phyloP scores from a whole-genome alignment of 176 grass and related monocot species.

The Zoysia japonica region DNA sequence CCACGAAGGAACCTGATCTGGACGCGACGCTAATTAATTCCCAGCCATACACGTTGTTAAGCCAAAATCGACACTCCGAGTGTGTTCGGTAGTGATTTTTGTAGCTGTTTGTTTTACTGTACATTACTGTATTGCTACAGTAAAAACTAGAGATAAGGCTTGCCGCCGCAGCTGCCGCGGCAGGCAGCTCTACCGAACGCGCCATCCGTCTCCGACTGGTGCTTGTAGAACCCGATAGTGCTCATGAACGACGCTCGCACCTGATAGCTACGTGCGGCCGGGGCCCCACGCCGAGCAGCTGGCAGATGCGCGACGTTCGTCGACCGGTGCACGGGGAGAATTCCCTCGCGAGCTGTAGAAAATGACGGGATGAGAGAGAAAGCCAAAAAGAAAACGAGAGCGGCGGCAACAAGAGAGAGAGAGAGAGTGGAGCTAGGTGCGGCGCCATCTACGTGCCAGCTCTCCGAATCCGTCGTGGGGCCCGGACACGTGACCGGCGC shows the following conservation, averaged over 20 bases:
- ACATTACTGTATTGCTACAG: no score
- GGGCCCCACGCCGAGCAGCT: conserved; percentile 1
- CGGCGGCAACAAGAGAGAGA: neutral
- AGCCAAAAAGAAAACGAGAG: conserved; percentile 1
- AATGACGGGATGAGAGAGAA: conserved; percentile 15
- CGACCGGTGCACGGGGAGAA: neutral
- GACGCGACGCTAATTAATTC: conserved; percentile 11
- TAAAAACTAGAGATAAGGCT: no score
- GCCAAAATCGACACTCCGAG: neutral
- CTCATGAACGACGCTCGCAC: conserved; percentile 16
- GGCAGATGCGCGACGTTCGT: conserved; percentile 5
- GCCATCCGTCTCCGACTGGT: neutral
- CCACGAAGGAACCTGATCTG: conserved; percentile 18
- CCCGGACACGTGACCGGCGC: conserved; percentile 26
- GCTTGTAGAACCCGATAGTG: neutral
- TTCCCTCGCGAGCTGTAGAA: conserved; percentile 3
- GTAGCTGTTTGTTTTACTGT: no score
- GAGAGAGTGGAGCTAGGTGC: neutral
- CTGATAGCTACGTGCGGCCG: neutral
- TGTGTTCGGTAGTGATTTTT: no score
- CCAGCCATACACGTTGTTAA: neutral
- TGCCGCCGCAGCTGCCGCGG: no score
- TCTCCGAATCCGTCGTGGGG: conserved; percentile 34
- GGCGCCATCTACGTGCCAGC: conserved; percentile 50
- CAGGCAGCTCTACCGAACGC: no score